These are phyloP conservation scores for Erythrophleum ivorense DNA, from an alignment of 331 rosid species.

Conservation along the genomic window DNA sequence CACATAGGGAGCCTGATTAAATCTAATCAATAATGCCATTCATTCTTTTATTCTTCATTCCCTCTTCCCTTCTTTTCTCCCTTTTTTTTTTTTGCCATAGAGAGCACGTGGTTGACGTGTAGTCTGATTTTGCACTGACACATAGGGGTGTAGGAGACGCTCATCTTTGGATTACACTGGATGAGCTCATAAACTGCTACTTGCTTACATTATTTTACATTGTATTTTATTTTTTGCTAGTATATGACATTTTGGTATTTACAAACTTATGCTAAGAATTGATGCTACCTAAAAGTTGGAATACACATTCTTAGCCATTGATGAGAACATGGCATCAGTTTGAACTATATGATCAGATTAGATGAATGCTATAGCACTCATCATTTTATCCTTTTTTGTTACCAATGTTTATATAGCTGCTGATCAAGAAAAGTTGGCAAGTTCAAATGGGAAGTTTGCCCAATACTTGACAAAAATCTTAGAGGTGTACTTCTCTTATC, in stretches of 20 bases:
- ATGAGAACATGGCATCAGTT: slow-evolving; percentile 22
- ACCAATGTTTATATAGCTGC: slow-evolving; percentile 50
- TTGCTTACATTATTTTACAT: background rate
- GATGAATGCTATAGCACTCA: slow-evolving; percentile 23
- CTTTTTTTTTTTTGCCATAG: background rate
- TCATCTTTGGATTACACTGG: slow-evolving; percentile 10
- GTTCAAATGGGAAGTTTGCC: slow-evolving; percentile 74
- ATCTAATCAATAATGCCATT: background rate
- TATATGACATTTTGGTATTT: background rate
- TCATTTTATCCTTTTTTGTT: slow-evolving; percentile 21
- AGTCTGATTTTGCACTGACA: background rate
- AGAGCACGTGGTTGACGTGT: slow-evolving; percentile 3
- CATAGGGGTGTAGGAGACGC: background rate
- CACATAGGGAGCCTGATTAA: background rate
- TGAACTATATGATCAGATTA: background rate
- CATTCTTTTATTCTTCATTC: background rate
- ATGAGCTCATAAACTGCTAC: slow-evolving; percentile 9
- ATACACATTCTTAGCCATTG: slow-evolving; percentile 11
- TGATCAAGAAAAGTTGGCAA: slow-evolving; percentile 72
- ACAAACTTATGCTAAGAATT: background rate
- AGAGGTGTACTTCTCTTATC: slow-evolving; percentile 78
- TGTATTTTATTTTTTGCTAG: background rate
- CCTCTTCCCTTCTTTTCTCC: background rate
- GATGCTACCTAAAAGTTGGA: background rate
- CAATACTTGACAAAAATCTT: slow-evolving; percentile 77